These are phyloP conservation scores for Marasmius fiardii DNA, from an alignment of 1,284 basidiomycete genomes.

Conservation along the genomic window DNA sequence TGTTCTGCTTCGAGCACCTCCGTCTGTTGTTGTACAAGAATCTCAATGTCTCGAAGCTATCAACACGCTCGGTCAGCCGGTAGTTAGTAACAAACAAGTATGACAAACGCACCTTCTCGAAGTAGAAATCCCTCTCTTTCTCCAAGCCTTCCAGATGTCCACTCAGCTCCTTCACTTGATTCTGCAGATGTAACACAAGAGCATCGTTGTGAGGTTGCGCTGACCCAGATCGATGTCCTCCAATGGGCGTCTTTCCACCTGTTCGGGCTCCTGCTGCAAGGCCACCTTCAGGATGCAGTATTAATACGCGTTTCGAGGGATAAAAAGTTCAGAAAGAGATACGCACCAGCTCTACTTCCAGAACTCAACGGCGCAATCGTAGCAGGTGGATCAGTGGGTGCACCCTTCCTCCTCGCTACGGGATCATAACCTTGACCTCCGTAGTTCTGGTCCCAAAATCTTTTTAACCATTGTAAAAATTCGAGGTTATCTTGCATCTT, in stretches of 20 bases:
- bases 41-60: slow-evolving; percentile 93
- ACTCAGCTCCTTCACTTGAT: slow-evolving; percentile 83
- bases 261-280: slow-evolving; percentile 39
- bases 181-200: slow-evolving; percentile 56
- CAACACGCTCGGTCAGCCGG: slow-evolving; percentile 6
- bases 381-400: slow-evolving; percentile 68
- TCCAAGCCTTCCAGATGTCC: slow-evolving; percentile 84
- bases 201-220: slow-evolving; percentile 56
- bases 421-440: slow-evolving; percentile 90
- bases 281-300: slow-evolving; percentile 17
- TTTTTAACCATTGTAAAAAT: slow-evolving; percentile 96
- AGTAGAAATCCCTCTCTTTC: slow-evolving; percentile 98
- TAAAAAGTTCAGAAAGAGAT: background rate
- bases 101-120: slow-evolving; percentile 74
- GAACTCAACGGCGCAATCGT: slow-evolving; percentile 68
- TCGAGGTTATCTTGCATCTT: slow-evolving; percentile 99
- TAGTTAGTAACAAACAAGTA: background rate
- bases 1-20: slow-evolving; percentile 59
- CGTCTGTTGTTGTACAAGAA: slow-evolving; percentile 78
- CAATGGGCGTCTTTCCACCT: slow-evolving; percentile 67
- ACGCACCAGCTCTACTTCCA: slow-evolving; percentile 24
- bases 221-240: slow-evolving; percentile 60
- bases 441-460: slow-evolving; percentile 94
- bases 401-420: slow-evolving; percentile 75
- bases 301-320: background rate